Percentiles rank a stretch among this genome's conserved stretches.
Evolutionary conservation across 129 eudicot species (phyloP).

Genomic region (Oenanthe sinensis): DNA sequence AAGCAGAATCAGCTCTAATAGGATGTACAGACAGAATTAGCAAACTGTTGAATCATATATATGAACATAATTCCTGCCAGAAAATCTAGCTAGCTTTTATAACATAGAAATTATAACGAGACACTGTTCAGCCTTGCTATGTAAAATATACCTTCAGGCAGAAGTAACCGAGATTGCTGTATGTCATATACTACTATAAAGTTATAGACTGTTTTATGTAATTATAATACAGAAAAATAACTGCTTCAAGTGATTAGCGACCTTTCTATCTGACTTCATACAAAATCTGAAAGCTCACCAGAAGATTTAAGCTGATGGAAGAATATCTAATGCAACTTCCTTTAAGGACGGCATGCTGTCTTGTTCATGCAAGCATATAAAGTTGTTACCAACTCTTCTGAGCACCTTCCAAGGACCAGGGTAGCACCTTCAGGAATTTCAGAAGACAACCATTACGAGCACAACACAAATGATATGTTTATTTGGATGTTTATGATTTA

Average conservation of each 20-base stretch:
- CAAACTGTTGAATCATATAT: too few relatives aligned
- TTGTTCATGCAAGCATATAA: constrained; percentile 67
- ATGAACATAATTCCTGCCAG: not conserved
- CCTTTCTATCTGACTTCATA: not conserved
- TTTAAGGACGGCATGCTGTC: constrained; percentile 80
- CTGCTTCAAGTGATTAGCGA: not conserved
- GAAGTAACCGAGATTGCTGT: not conserved
- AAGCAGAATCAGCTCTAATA: not conserved
- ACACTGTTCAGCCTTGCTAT: not conserved
- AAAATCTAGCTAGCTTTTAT: not conserved
- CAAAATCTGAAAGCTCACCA: constrained; percentile 16
- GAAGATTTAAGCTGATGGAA: constrained; percentile 51
- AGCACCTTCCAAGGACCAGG: constrained; percentile 97
- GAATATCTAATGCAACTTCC: constrained; percentile 91
- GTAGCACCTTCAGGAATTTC: constrained; percentile 42
- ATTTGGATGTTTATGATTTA: not conserved
- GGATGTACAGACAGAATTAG: not conserved
- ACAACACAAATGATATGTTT: not conserved
- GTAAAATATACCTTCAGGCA: not conserved
- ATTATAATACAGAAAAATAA: too few relatives aligned
- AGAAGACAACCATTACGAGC: not conserved
- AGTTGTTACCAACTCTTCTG: constrained; percentile 45
- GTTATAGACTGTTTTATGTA: too few relatives aligned
- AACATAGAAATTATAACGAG: not conserved
- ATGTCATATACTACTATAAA: not conserved